Conservation (phyloP, 305 asterid species). For the Rubia peregrina region DNA sequence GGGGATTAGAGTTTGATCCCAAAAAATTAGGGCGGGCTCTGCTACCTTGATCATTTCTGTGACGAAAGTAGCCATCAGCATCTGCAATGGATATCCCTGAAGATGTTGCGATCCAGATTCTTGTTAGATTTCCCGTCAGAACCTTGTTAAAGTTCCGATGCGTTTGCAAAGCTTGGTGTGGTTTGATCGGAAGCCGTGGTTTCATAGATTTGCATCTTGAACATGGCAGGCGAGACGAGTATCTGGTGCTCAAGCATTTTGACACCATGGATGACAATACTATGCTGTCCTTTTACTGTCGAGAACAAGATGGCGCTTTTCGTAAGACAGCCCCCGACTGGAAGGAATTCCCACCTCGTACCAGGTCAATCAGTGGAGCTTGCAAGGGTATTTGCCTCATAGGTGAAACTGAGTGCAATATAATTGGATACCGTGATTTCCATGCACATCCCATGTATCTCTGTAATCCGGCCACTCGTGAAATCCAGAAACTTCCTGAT, state of each 20-base stretch:
- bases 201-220: not conserved
- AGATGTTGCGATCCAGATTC: not conserved
- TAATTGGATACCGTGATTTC: no score
- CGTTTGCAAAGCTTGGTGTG: not conserved
- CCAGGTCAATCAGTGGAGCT: not conserved
- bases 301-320: not conserved
- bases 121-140: not conserved
- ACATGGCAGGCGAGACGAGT: not conserved
- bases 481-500: not conserved
- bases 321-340: not conserved
- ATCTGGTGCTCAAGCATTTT: not conserved
- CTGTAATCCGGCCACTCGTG: not conserved
- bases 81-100: not conserved
- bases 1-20: no score
- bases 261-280: not conserved
- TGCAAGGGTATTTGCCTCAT: not conserved
- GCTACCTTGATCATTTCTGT: no score
- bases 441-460: no score
- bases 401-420: not conserved
- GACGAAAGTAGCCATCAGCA: no score
- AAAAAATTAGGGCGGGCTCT: no score
- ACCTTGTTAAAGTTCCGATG: not conserved
- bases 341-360: not conserved
- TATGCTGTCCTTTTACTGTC: not conserved
- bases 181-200: not conserved